These are phyloP conservation scores for Fusarium robinianum DNA, from an alignment of 2,329 filamentous ascomycete genomes.

Conservation along the genomic window DNA sequence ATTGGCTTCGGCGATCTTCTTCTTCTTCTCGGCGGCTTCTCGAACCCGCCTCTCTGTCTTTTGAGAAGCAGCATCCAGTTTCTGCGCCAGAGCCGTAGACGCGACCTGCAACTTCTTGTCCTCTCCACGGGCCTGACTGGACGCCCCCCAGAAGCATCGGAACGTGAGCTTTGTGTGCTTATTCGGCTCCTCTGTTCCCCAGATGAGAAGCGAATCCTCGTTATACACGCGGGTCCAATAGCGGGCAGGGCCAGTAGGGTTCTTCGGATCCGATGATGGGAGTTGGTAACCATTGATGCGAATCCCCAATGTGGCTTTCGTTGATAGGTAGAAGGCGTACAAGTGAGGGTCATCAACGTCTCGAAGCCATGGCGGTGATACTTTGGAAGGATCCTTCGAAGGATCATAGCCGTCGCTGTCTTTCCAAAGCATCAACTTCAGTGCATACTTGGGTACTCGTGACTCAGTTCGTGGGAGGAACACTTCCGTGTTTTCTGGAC, in stretches of 20 bases:
- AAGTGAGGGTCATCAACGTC: conserved; percentile 52
- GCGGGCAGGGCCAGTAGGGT: conserved; percentile 58
- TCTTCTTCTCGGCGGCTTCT: conserved; percentile 46
- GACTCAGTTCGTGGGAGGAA: conserved; percentile 67
- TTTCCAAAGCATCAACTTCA: conserved; percentile 77
- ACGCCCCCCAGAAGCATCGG: conserved; percentile 61
- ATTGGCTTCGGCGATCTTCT: conserved; percentile 49
- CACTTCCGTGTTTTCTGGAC: conserved; percentile 67
- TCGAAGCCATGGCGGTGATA: conserved; percentile 52
- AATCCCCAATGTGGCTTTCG: conserved; percentile 77
- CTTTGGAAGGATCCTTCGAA: conserved; percentile 56
- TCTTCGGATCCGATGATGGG: conserved; percentile 57
- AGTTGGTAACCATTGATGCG: conserved; percentile 75
- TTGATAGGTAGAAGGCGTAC: conserved; percentile 75
- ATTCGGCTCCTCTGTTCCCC: conserved; percentile 52
- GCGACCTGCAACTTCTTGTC: conserved; percentile 42
- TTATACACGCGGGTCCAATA: conserved; percentile 73
- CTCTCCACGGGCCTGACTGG: conserved; percentile 47
- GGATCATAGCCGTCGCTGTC: conserved; percentile 68
- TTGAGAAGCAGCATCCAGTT: conserved; percentile 54
- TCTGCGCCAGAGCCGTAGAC: conserved; percentile 45
- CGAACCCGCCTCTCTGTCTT: conserved; percentile 51
- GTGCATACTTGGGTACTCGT: conserved; percentile 79
- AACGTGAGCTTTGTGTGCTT: conserved; percentile 55
- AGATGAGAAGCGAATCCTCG: conserved; percentile 78